phyloP scores from a whole-genome alignment of 129 eudicot species.

The Rutidosis leptorrhynchoides region DNA sequence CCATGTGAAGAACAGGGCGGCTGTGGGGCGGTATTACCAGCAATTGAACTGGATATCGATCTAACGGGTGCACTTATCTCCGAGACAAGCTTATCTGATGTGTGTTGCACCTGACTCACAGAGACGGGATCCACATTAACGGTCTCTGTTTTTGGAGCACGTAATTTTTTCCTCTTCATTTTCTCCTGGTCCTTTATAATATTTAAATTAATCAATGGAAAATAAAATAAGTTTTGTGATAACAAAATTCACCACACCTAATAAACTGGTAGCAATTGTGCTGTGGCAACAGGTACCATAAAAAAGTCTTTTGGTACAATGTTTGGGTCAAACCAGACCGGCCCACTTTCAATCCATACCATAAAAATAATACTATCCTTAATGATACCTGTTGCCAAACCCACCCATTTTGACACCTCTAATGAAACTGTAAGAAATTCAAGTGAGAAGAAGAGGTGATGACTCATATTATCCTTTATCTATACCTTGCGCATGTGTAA shows the following conservation, averaged over 20 bases:
- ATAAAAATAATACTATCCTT: background rate
- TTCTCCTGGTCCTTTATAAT: conserved; percentile 51
- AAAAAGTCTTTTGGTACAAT: background rate
- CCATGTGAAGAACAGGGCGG: conserved; percentile 8
- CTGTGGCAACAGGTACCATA: background rate
- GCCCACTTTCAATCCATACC: background rate
- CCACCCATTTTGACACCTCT: conserved; percentile 6
- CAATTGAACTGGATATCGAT: conserved; percentile 28
- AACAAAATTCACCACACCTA: background rate
- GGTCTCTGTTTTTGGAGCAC: conserved; percentile 36
- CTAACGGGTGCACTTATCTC: conserved; percentile 29
- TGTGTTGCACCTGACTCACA: conserved; percentile 13
- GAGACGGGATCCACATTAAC: conserved; percentile 8
- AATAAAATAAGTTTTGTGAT: background rate
- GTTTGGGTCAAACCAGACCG: background rate
- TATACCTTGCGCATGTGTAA: conserved; percentile 52
- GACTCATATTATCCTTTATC: background rate
- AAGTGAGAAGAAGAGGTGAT: background rate
- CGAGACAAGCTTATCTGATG: conserved; percentile 29
- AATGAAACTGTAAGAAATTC: background rate
- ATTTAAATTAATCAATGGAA: background rate
- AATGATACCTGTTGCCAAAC: background rate
- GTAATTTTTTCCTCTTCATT: conserved; percentile 51
- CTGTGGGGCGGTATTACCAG: conserved; percentile 24
- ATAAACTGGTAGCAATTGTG: background rate